Evolutionary conservation across 2,329 filamentous ascomycete species (phyloP), one percentile per base, ranked within the genome.

Genomic region (Epicoccum nigrum): DNA sequence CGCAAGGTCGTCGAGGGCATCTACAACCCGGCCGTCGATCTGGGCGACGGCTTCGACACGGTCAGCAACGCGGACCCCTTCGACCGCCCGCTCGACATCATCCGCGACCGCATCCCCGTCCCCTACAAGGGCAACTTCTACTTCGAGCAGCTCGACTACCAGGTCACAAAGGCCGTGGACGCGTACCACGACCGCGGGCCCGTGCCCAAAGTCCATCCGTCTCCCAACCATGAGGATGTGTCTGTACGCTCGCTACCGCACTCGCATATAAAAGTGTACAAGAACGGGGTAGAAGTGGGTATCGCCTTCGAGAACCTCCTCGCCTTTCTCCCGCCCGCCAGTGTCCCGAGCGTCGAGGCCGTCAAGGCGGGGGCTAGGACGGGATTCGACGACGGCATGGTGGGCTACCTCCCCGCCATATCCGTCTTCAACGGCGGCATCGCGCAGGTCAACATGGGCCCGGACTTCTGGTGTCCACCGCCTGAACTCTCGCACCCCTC

Each of bases 351-450:
- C 53, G 77, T 82, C 5, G 86, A 89, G 58, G 82, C 88, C 33
- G 77, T 84, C 11, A 86, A 89, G 54, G 80, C 88, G 32, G 90
- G 89, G 11, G 91, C 90, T 15, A 81, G 94, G 41, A 89, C 94
- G 55, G 91, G 91, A 21, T 85, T 96, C 55, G 94, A 99, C 68
- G 94, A 99, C 67, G 94, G 93, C 28, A 89, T 94, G 81, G 83
- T 97, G 1, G 95, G 94, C 9, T 99, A 99, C 76, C 96, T 96
- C 68, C 94, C 94, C 1, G 90, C 92, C 17, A 86, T 99, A 16
- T 94, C 92, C 63, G 89, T 94, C 17, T 97, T 97, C 76, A 86
- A 89, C 35, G 93, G 92, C 44, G 94, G 93, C 19, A 89, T 92
- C 1, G 92, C 89, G 13, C 90, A 97, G 72, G 87, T 93, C 64